Conservation (phyloP, 2,329 filamentous ascomycete genomes). For the Pyrenochaeta sp. region DNA sequence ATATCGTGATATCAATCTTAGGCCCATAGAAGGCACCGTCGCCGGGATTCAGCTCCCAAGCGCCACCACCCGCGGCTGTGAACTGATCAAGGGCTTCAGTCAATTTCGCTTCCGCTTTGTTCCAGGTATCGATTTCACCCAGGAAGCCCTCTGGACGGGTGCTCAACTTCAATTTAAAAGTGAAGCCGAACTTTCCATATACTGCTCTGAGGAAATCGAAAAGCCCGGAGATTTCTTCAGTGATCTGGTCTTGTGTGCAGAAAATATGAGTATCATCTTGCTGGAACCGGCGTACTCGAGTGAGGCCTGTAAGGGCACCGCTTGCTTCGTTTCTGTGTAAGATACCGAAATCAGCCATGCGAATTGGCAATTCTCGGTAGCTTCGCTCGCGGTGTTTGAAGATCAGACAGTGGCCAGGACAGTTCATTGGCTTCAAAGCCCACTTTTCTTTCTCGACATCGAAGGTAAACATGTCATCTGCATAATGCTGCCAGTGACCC, state of each 20-base stretch:
- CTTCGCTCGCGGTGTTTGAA: constrained; percentile 84
- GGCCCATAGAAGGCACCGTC: constrained; percentile 98
- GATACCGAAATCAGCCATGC: constrained; percentile 95
- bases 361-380: constrained; percentile 88
- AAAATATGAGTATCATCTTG: constrained; percentile 98
- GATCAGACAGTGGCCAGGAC: constrained; percentile 90
- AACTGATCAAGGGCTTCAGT: constrained; percentile 83
- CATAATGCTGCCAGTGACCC: constrained; percentile 91
- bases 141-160: constrained; percentile 90
- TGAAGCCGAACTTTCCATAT: constrained; percentile 84
- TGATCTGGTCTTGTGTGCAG: constrained; percentile 82
- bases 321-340: constrained; percentile 96
- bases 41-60: constrained; percentile 91
- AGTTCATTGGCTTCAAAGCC: constrained; percentile 98
- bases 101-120: constrained; percentile 84
- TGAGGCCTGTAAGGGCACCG: constrained; percentile 88
- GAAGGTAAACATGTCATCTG: constrained; percentile 96
- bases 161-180: constrained; percentile 93
- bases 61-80: constrained; percentile 62
- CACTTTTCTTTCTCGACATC: constrained; percentile 82
- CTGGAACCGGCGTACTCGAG: constrained; percentile 90
- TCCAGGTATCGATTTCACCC: constrained; percentile 86
- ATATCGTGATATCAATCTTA: constrained; percentile 97
- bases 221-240: constrained; percentile 77
- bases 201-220: constrained; percentile 88